Conservation (phyloP, 2,329 filamentous ascomycete genomes). For the Pseudocercospora pini-densiflorae region DNA sequence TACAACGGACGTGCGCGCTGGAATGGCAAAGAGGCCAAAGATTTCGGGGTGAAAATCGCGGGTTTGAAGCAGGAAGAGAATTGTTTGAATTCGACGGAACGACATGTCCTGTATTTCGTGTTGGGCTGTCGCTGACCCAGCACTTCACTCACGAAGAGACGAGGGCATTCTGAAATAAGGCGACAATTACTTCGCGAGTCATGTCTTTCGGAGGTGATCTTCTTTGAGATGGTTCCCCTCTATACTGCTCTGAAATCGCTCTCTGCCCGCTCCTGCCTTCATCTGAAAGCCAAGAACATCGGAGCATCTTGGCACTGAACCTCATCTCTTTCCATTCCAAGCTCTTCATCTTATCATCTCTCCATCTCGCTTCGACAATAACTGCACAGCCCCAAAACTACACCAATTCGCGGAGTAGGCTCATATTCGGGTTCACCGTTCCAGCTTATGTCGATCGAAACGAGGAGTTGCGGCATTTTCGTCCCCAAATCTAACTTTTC, state of each 20-base stretch:
- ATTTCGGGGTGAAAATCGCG: too few species aligned
- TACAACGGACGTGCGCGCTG: too few species aligned
- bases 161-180: too few species aligned
- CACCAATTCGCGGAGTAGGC: neutral
- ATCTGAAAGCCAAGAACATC: neutral
- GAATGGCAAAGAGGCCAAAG: too few species aligned
- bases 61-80: too few species aligned
- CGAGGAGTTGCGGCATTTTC: conserved; percentile 4
- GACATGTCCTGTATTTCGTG: too few species aligned
- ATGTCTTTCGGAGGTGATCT: neutral
- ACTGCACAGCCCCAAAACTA: neutral
- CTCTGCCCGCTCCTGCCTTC: neutral
- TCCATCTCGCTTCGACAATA: neutral
- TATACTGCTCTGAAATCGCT: neutral
- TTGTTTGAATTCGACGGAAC: too few species aligned
- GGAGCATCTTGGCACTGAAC: neutral
- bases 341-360: neutral
- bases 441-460: neutral
- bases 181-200: neutral
- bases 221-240: neutral
- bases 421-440: neutral
- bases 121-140: too few species aligned
- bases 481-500: neutral
- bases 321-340: neutral
- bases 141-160: too few species aligned